These are phyloP conservation scores for Microcera coccophila DNA, from an alignment of 2,329 filamentous ascomycete species.

Conservation along the genomic window DNA sequence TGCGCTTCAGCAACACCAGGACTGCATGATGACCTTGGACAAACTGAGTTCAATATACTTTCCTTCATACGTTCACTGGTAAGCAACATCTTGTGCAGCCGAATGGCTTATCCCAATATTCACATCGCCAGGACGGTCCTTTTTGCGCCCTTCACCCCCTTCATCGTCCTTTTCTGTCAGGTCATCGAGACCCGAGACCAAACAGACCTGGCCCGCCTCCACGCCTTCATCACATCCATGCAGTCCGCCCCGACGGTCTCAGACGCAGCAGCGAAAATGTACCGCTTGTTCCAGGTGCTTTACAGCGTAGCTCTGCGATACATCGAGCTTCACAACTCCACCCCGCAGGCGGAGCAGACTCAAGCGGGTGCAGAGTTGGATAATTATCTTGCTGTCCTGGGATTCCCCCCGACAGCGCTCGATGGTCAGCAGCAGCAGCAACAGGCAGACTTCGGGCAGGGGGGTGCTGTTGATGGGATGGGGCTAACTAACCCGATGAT, in stretches of 20 bases:
- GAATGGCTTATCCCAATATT: conserved; percentile 8
- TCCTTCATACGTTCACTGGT: conserved; percentile 42
- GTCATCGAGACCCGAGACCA: conserved; percentile 44
- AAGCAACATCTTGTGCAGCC: conserved; percentile 8
- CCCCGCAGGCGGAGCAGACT: conserved; percentile 28
- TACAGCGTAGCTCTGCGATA: conserved; percentile 57
- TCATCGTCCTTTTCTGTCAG: conserved; percentile 51
- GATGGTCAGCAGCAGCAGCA: conserved; percentile 15
- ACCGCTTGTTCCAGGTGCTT: conserved; percentile 56
- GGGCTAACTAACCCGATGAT: conserved; percentile 21
- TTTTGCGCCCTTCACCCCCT: conserved; percentile 51
- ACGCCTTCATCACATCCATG: conserved; percentile 49
- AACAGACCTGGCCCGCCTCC: conserved; percentile 44
- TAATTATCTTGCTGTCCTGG: conserved; percentile 44
- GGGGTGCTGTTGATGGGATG: conserved; percentile 8
- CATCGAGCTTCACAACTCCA: conserved; percentile 47
- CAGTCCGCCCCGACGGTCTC: conserved; percentile 44
- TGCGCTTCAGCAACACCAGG: conserved; percentile 39
- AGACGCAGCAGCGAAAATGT: conserved; percentile 50
- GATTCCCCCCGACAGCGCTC: conserved; percentile 32
- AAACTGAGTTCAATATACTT: conserved; percentile 37
- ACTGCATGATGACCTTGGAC: conserved; percentile 38
- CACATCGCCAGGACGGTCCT: conserved; percentile 37
- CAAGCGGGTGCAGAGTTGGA: conserved; percentile 31
- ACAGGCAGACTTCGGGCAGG: conserved; percentile 15